Percentiles rank a stretch among this genome's conserved stretches.
These are phyloP conservation scores for Beverwykella pulmonaria DNA, from an alignment of 495 filamentous ascomycete genomes.

Conservation along the genomic window DNA sequence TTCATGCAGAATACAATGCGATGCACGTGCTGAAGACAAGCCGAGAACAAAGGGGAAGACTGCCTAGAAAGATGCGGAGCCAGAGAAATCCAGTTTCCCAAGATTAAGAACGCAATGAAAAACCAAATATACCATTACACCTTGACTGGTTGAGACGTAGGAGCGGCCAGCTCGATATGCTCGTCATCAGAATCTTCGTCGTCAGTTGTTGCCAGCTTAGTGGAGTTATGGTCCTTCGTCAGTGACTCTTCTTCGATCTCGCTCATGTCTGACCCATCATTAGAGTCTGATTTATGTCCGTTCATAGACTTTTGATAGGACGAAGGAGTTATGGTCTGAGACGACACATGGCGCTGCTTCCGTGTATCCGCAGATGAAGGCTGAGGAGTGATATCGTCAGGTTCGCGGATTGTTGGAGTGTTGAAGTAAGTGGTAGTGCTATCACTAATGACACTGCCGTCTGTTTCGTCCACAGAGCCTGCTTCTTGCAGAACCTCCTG, in stretches of 20 bases:
- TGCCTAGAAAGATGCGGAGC: neutral
- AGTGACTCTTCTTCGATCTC: constrained; percentile 25
- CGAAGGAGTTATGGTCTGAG: constrained; percentile 32
- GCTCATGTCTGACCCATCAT: constrained; percentile 26
- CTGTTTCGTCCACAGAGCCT: constrained; percentile 16
- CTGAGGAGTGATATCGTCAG: constrained; percentile 26
- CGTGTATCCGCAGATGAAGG: constrained; percentile 19
- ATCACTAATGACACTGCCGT: constrained; percentile 26
- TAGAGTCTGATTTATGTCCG: constrained; percentile 15
- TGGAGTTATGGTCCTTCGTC: neutral
- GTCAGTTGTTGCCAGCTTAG: constrained; percentile 2
- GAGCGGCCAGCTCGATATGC: constrained; percentile 1
- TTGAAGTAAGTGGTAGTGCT: constrained; percentile 18
- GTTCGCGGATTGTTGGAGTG: neutral
- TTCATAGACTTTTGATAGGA: constrained; percentile 17
- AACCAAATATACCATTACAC: constrained; percentile 13
- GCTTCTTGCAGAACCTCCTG: constrained; percentile 32
- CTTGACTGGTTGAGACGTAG: constrained; percentile 31
- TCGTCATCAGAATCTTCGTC: constrained; percentile 22
- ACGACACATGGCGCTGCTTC: constrained; percentile 35
- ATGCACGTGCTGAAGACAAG: neutral
- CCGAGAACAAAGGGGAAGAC: neutral
- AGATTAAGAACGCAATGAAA: neutral
- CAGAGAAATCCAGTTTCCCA: neutral
- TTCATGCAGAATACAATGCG: neutral